Conservation (phyloP, 75 land plant species). For the Picea sitchensis region DNA sequence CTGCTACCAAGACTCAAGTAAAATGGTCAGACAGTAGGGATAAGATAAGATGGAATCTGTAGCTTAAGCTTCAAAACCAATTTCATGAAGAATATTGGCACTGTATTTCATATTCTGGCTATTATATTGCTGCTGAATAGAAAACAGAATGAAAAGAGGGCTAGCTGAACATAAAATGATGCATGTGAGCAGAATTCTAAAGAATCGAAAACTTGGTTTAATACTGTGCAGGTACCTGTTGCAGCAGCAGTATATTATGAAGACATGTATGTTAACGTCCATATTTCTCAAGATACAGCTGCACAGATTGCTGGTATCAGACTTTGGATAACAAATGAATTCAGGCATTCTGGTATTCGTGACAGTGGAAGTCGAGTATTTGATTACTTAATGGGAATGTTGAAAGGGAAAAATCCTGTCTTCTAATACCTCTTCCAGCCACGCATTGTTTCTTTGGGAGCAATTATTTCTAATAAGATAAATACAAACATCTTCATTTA, state of each 20-base stretch:
- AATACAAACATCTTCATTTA: no score
- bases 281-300: conserved; percentile 70
- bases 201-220: background rate
- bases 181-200: background rate
- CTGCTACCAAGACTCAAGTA: background rate
- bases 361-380: conserved; percentile 73
- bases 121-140: background rate
- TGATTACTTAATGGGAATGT: conserved; percentile 80
- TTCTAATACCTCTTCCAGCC: conserved; percentile 16
- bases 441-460: no score
- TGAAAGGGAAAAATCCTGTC: conserved; percentile 79
- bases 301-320: conserved; percentile 76
- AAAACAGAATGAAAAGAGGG: no score
- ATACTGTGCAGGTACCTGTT: conserved; percentile 77
- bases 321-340: conserved; percentile 91
- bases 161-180: background rate
- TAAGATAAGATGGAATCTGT: background rate
- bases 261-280: conserved; percentile 89
- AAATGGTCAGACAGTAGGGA: background rate
- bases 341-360: conserved; percentile 91
- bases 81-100: background rate
- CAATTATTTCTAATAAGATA: no score
- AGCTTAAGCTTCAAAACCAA: background rate
- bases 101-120: background rate
- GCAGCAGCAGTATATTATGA: conserved; percentile 99